Percentiles rank a stretch among this genome's conserved stretches.
Conservation (phyloP, 1,284 basidiomycete genomes). For the Cutaneotrichosporon mucoides region DNA sequence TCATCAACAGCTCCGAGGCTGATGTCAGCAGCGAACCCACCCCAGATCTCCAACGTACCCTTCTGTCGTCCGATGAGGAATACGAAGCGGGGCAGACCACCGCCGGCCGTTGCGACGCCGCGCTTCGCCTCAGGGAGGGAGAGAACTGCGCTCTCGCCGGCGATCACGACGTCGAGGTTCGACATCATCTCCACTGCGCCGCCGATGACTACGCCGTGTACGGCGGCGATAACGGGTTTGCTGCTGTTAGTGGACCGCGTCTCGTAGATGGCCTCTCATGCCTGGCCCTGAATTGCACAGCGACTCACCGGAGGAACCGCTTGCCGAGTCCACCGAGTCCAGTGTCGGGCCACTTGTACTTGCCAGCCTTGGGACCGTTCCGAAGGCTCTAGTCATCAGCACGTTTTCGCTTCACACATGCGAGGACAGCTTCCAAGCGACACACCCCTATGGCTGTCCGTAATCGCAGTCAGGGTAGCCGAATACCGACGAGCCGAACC, state of each 20-base stretch:
- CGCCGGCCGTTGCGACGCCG: slow-evolving; percentile 8
- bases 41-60: not conserved
- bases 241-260: slow-evolving; percentile 1
- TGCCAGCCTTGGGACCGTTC: not conserved
- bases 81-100: slow-evolving; percentile 13
- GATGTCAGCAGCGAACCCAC: not conserved
- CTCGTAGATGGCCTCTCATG: no score
- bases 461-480: no score
- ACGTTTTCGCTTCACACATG: no score
- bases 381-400: not conserved
- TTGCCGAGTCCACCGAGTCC: slow-evolving; percentile 7
- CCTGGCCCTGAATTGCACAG: no score
- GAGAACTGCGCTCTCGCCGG: slow-evolving; percentile 12
- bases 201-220: slow-evolving; percentile 12
- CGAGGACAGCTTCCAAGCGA: no score
- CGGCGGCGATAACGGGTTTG: slow-evolving; percentile 15
- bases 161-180: slow-evolving; percentile 15
- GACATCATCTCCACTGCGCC: slow-evolving; percentile 19
- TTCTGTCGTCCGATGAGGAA: slow-evolving; percentile 16
- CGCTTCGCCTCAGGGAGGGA: slow-evolving; percentile 16
- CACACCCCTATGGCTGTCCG: no score
- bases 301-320: slow-evolving; percentile 1
- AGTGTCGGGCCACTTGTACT: slow-evolving; percentile 5
- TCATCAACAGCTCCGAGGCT: slow-evolving; percentile 18
- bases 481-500: no score